Evolutionary conservation across 2,329 filamentous ascomycete genomes (phyloP).

Genomic region (Alternaria tenuissima): DNA sequence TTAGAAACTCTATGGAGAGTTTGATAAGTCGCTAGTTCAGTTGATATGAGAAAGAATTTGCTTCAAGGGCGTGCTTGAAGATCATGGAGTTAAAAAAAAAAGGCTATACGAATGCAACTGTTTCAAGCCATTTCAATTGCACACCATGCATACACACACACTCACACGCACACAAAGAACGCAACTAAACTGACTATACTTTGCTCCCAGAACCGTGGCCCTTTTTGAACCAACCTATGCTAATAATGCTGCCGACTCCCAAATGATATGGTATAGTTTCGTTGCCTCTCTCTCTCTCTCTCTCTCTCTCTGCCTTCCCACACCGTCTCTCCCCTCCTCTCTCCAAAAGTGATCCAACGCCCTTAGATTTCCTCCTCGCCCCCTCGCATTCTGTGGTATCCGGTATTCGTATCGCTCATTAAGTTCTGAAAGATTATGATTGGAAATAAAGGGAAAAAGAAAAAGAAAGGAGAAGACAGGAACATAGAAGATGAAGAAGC

Average conservation of each 20-base stretch:
- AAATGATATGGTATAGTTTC: constrained; percentile 44
- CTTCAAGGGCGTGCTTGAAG: too few species aligned
- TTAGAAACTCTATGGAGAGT: too few species aligned
- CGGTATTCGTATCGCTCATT: constrained; percentile 51
- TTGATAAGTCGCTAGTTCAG: too few species aligned
- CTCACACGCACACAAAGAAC: too few species aligned
- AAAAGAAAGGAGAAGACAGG: constrained; percentile 2
- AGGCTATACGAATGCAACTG: too few species aligned
- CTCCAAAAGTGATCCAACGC: constrained; percentile 24
- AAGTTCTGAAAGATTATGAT: constrained; percentile 43
- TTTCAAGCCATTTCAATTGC: too few species aligned
- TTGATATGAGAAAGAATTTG: too few species aligned
- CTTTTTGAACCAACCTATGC: constrained; percentile 13
- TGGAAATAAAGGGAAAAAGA: constrained; percentile 22
- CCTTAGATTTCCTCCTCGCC: constrained; percentile 33
- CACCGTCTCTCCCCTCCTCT: not conserved
- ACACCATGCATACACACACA: too few species aligned
- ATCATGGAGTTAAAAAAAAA: too few species aligned
- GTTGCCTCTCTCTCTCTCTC: not conserved
- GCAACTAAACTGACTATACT: constrained; percentile 1
- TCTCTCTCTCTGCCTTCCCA: constrained; percentile 5
- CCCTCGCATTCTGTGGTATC: constrained; percentile 47
- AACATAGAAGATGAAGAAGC: constrained; percentile 15
- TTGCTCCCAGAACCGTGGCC: constrained; percentile 14
- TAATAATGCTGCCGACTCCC: constrained; percentile 27